These are phyloP conservation scores for Hemisphaericaspora subhashii DNA, from an alignment of 1,139 yeast species.

Conservation along the genomic window DNA sequence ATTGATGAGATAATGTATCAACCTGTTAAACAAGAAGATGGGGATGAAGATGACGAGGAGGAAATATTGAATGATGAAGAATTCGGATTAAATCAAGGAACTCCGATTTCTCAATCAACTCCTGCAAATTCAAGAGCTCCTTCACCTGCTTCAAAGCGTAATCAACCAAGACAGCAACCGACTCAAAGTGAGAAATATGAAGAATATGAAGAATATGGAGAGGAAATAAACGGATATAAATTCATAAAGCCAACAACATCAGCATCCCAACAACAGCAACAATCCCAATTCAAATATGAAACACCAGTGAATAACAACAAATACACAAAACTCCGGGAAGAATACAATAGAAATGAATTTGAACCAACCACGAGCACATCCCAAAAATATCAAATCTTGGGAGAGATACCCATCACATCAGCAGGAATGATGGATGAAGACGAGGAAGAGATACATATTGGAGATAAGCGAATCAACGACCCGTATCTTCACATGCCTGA, in stretches of 20 bases:
- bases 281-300: conserved; percentile 20
- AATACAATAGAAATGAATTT: conserved; percentile 7
- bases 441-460: conserved; percentile 34
- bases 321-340: conserved; percentile 11
- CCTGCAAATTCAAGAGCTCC: conserved; percentile 30
- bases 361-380: not conserved
- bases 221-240: conserved; percentile 33
- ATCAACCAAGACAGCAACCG: conserved; percentile 23
- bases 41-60: conserved; percentile 11
- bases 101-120: conserved; percentile 38
- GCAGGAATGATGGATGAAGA: conserved; percentile 41
- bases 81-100: conserved; percentile 15
- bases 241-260: conserved; percentile 28
- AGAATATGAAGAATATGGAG: conserved; percentile 23
- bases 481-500: conserved; percentile 30
- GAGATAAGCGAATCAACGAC: conserved; percentile 43
- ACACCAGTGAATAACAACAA: conserved; percentile 21
- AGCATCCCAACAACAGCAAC: not conserved
- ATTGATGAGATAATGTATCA: conserved; percentile 13
- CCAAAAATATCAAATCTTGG: conserved; percentile 30
- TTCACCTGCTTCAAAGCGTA: conserved; percentile 14
- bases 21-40: not conserved
- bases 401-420: conserved; percentile 36
- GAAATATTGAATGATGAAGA: conserved; percentile 12
- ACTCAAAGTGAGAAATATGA: conserved; percentile 1